Evolutionary conservation across 2,329 filamentous ascomycete genomes (phyloP), one percentile per base, ranked within the genome.

Genomic region (Chrysoporthe cubensis): DNA sequence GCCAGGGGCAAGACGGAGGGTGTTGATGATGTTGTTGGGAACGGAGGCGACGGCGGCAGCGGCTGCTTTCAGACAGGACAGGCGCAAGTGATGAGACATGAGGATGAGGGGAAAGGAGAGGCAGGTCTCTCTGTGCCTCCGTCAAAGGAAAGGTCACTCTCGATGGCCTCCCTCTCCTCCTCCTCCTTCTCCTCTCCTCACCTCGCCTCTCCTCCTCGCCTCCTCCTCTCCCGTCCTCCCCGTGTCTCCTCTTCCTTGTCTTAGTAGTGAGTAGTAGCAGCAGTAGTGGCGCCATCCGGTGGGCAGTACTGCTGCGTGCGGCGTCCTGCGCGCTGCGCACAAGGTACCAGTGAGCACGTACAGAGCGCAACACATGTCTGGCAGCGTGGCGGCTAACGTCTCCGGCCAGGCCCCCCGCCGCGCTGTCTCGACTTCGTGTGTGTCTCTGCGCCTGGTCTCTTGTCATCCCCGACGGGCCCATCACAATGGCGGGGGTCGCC

Each of bases 261-360:
- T 34, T 54, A 21, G 46, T 40, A 13, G 42, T 18, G 16, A 7
- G 34, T 21, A 14, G 26, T 26, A 26, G 26, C 9, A 40, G 9
- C 6, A 40, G 9, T 40, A 16, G 26, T 54, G 50, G 50, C 40
- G 21, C 42, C 43, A 48, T 26, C 16, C 37, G 59, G 21, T 48
- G 34, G n/a, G 43, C 43, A 48, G 26, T 62, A 50, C 60, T 16
- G 54, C 63, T 65, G 63, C 56, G 63, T 65, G 21, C 54, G 62
- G 62, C 16, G 4, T 59, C 13, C 9, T 43, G 13, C 5, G 32
- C 13, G 4, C 32, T 58, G 18, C 34, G 26, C 26, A 26, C 26
- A 26, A 26, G 26, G 26, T 26, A 26, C 26, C 26, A 26, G 26
- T 26, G 26, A 26, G 26, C 26, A 26, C 26, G 37, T 40, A 40